Evolutionary conservation across 2,329 filamentous ascomycete genomes (phyloP).

Genomic region (Penicillium sp.): DNA sequence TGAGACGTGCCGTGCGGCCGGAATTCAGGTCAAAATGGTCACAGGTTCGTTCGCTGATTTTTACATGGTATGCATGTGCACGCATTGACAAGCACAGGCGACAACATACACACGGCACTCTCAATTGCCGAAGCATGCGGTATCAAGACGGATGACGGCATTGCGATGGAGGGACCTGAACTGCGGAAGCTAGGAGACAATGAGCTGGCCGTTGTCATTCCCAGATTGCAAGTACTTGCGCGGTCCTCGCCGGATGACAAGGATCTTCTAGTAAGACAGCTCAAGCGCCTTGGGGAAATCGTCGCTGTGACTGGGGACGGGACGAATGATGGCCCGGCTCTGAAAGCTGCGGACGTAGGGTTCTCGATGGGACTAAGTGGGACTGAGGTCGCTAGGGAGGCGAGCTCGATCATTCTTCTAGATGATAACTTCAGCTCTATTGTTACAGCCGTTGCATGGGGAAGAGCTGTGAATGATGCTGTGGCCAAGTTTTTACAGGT

Average conservation of each 20-base stretch:
- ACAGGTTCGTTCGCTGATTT: slow-evolving; percentile 53
- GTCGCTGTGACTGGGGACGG: slow-evolving; percentile 58
- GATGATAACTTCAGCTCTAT: slow-evolving; percentile 60
- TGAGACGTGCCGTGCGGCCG: slow-evolving; percentile 57
- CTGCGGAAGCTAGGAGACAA: slow-evolving; percentile 55
- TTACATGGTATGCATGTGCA: no score
- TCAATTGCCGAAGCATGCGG: slow-evolving; percentile 43
- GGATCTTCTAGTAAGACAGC: slow-evolving; percentile 52
- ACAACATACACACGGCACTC: no score
- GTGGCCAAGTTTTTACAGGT: slow-evolving; percentile 58
- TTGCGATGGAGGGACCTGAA: slow-evolving; percentile 60
- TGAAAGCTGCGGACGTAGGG: slow-evolving; percentile 58
- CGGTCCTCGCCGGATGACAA: slow-evolving; percentile 61
- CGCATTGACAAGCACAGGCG: no score
- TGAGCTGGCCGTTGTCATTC: slow-evolving; percentile 52
- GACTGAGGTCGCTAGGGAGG: slow-evolving; percentile 60
- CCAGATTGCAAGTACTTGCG: slow-evolving; percentile 54
- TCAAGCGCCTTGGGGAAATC: slow-evolving; percentile 55
- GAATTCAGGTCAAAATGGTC: slow-evolving; percentile 65
- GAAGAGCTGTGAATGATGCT: slow-evolving; percentile 58
- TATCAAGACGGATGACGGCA: slow-evolving; percentile 51
- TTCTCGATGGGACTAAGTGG: slow-evolving; percentile 61
- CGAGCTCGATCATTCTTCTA: slow-evolving; percentile 58
- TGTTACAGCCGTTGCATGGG: slow-evolving; percentile 59
- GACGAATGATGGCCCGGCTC: slow-evolving; percentile 57